A percentile compares a stretch with the other conserved stretches of the same genome.
phyloP scores from a whole-genome alignment of 148 eudicot species.

The Polygonum aviculare region DNA sequence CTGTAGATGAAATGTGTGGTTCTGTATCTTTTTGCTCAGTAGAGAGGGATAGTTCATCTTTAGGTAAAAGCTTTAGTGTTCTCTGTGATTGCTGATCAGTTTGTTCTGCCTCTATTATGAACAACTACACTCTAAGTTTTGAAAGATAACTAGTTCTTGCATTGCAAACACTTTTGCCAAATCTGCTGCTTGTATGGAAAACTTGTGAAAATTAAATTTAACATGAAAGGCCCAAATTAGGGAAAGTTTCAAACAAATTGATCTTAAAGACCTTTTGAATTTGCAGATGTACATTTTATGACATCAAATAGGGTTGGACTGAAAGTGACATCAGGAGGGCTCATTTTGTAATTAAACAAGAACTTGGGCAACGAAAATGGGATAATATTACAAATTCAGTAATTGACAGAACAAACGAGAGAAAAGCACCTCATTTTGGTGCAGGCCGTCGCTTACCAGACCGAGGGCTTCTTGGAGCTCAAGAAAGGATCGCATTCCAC shows the following conservation, averaged over 20 bases:
- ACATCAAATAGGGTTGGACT: neutral
- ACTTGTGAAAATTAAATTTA: too few relatives aligned
- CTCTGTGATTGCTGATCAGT: neutral
- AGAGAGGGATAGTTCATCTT: neutral
- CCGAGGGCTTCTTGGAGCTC: conserved; percentile 8
- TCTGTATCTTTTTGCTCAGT: neutral
- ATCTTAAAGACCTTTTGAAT: neutral
- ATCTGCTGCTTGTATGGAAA: neutral
- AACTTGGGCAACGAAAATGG: neutral
- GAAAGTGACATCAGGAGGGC: neutral
- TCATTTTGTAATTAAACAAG: neutral
- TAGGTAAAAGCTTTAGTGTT: neutral
- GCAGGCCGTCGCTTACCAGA: conserved; percentile 1
- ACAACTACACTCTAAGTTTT: neutral
- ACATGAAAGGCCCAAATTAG: too few relatives aligned
- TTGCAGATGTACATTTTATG: neutral
- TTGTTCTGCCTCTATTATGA: neutral
- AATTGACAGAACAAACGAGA: neutral
- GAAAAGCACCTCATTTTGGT: neutral
- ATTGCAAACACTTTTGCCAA: neutral
- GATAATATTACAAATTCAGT: neutral
- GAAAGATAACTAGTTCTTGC: neutral
- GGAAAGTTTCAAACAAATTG: too few relatives aligned
- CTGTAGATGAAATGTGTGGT: conserved; percentile 1
- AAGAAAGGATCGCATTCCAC: neutral